Evolutionary conservation across 2,329 filamentous ascomycete species (phyloP).

Genomic region (Fusarium sp.): DNA sequence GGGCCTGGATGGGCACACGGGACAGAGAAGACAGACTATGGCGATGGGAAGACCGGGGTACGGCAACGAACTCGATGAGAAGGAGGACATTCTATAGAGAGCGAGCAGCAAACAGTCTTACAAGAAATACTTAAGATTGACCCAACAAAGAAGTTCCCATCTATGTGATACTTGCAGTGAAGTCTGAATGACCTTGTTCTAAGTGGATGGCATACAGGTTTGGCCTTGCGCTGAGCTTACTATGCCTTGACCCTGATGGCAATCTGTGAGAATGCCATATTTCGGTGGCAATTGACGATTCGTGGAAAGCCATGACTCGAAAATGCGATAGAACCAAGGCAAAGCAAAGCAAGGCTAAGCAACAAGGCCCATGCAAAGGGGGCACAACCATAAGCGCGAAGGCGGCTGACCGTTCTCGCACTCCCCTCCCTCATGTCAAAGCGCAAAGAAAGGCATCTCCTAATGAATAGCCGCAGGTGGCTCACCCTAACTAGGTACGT

Average conservation of each 20-base stretch:
- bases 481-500: constrained; percentile 4
- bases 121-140: constrained; percentile 32
- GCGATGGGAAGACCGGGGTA: constrained; percentile 19
- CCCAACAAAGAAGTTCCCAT: neutral
- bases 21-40: constrained; percentile 6
- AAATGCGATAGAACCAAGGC: neutral
- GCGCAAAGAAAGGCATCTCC: neutral
- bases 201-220: neutral
- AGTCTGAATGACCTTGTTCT: neutral
- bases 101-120: constrained; percentile 11
- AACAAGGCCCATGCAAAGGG: constrained; percentile 4
- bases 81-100: constrained; percentile 23
- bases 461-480: constrained; percentile 29
- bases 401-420: constrained; percentile 25
- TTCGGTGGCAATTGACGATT: constrained; percentile 8
- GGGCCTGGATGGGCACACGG: constrained; percentile 8
- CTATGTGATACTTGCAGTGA: neutral
- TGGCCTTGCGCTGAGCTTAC: neutral
- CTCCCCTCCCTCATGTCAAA: constrained; percentile 14
- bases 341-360: neutral
- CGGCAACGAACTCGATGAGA: constrained; percentile 18
- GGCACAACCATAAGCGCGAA: constrained; percentile 34
- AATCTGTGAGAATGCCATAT: constrained; percentile 32
- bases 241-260: constrained; percentile 4
- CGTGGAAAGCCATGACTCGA: constrained; percentile 20